Evolutionary conservation across 2,329 filamentous ascomycete species (phyloP), one percentile per base, ranked within the genome.

Genomic region (Phaeosphaeria sp.): DNA sequence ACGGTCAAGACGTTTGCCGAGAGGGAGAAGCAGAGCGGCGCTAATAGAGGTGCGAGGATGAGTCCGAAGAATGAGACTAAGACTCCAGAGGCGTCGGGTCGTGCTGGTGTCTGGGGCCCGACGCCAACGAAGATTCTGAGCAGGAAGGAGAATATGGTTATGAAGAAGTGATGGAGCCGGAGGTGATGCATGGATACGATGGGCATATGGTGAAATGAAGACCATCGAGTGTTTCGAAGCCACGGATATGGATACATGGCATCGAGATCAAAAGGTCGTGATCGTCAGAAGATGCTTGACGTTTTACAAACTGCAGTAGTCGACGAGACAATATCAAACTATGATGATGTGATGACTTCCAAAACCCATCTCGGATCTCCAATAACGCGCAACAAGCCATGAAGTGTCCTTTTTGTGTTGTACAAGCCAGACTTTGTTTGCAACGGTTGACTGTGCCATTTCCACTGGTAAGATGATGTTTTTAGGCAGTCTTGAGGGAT

Each of bases 41-140:
- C 9, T 10, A 44, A 15, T 44, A 52, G 52, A 23, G 20, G 46
- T n/a, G 17, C 43, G 18, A 54, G 39, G 50, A 55, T 55, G 55
- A 57, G 50, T 41, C 48, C 43, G 27, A 60, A 58, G 44, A 67
- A 58, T 20, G 55, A 61, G 7, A 44, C 50, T 18, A 43, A 42
- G 44, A 27, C 42, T 22, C 49, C 50, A 33, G 63, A 69, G 46
- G 7, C 33, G 17, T 57, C 63, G 22, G 67, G 68, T 33, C 53
- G 68, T 46, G 68, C 67, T n/a, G 68, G 68, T 3, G 33, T 36
- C n/a, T 71, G 68, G 68, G 67, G 65, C 9, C 67, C 67, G 11
- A 71, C 64, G 64, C 67, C 67, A 10, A 71, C 65, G 64, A 69
- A 64, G 62, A 69, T 69, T 42, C 55, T 71, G 39, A 69, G 56